Conservation (phyloP, 1,284 basidiomycete species). For the Bjerkandera adusta region DNA sequence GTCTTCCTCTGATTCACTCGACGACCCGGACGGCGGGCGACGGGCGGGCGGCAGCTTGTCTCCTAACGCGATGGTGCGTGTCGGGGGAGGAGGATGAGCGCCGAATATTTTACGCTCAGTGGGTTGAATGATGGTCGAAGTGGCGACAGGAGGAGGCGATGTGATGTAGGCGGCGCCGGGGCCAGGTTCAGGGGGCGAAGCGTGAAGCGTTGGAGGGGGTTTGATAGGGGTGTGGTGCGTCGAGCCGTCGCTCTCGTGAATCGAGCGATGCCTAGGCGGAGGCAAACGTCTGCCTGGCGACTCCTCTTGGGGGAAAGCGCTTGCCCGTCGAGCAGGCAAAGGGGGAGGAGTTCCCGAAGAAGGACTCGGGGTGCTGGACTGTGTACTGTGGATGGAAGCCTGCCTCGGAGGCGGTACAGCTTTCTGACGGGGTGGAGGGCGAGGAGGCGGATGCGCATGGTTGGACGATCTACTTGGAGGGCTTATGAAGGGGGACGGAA, state of each 20-base stretch:
- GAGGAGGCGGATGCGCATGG: constrained; percentile 22
- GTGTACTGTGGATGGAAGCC: constrained; percentile 9
- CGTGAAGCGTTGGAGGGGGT: too few species aligned
- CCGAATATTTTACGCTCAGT: constrained; percentile 48
- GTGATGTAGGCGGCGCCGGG: constrained; percentile 1
- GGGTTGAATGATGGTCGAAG: constrained; percentile 14
- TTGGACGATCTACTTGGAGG: constrained; percentile 12
- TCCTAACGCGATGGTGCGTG: constrained; percentile 63
- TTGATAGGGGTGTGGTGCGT: too few species aligned
- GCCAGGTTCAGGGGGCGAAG: too few species aligned
- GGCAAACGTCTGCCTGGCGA: constrained; percentile 14
- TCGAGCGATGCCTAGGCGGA: constrained; percentile 16
- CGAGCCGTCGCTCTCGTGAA: neutral
- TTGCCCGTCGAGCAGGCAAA: constrained; percentile 27
- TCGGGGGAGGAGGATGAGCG: constrained; percentile 62
- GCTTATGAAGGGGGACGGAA: constrained; percentile 10
- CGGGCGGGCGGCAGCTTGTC: constrained; percentile 63
- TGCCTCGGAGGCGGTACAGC: constrained; percentile 12
- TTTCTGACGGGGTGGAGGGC: constrained; percentile 29
- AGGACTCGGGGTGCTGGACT: constrained; percentile 16
- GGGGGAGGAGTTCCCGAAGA: constrained; percentile 28
- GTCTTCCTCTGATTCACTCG: constrained; percentile 44
- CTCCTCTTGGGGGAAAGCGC: constrained; percentile 16
- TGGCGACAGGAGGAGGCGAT: constrained; percentile 15
- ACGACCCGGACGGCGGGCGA: constrained; percentile 46